Conservation (phyloP, 148 eudicot genomes). For the Heliamphora exappendiculata region DNA sequence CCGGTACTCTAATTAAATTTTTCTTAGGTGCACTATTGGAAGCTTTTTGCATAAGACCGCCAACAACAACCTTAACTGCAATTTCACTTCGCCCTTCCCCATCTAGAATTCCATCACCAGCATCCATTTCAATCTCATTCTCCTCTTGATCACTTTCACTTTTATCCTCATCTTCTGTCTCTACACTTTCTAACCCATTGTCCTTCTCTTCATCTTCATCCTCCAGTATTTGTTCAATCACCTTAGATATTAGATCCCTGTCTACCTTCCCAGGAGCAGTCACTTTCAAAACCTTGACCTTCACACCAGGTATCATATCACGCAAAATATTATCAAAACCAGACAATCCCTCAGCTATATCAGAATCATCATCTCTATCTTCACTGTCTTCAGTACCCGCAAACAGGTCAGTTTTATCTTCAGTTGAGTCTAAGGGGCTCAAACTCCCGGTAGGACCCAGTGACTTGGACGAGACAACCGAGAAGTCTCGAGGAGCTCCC, state of each 20-base stretch:
- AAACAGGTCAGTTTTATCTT: slow-evolving; percentile 47
- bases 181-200: slow-evolving; percentile 45
- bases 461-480: slow-evolving; percentile 45
- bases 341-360: slow-evolving; percentile 37
- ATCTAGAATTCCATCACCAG: slow-evolving; percentile 33
- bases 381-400: slow-evolving; percentile 54
- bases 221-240: slow-evolving; percentile 70
- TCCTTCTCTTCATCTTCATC: slow-evolving; percentile 68
- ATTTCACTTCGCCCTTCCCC: slow-evolving; percentile 52
- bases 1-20: slow-evolving; percentile 73
- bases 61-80: slow-evolving; percentile 57
- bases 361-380: slow-evolving; percentile 62
- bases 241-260: slow-evolving; percentile 61
- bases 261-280: slow-evolving; percentile 66
- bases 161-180: slow-evolving; percentile 43
- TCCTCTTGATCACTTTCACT: slow-evolving; percentile 57
- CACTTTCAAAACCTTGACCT: slow-evolving; percentile 77
- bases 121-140: slow-evolving; percentile 46
- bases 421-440: slow-evolving; percentile 42
- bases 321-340: slow-evolving; percentile 62
- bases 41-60: slow-evolving; percentile 43
- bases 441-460: slow-evolving; percentile 32
- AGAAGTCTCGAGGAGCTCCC: slow-evolving; percentile 34
- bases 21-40: slow-evolving; percentile 27
- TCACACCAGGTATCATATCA: slow-evolving; percentile 84